A percentile compares a stretch with the other conserved stretches of the same genome.
Conservation (phyloP, 345 rosid species). For the Noccaea bulbosa region DNA sequence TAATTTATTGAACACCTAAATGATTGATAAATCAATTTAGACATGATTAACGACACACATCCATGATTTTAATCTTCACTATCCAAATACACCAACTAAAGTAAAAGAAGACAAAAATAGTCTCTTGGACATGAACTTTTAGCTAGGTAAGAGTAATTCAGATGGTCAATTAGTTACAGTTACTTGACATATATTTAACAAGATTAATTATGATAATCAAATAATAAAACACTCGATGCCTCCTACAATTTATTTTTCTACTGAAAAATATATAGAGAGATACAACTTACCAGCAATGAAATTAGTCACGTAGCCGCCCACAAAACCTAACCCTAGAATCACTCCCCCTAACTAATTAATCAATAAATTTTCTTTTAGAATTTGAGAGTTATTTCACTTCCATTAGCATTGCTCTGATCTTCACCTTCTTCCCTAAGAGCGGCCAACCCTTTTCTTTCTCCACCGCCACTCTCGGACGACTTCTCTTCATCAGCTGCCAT, state of each 20-base stretch:
- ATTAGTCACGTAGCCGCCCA: slow-evolving; percentile 28
- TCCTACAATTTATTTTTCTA: slow-evolving; percentile 11
- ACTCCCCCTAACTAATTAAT: slow-evolving; percentile 14
- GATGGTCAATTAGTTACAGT: neutral
- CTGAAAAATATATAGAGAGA: slow-evolving; percentile 16
- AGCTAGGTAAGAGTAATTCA: neutral
- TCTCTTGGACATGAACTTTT: neutral
- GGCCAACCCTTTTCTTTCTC: slow-evolving; percentile 67
- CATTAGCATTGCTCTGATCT: slow-evolving; percentile 62
- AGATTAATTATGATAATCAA: slow-evolving; percentile 2
- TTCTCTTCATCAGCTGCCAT: slow-evolving; percentile 77
- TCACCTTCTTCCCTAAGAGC: slow-evolving; percentile 76
- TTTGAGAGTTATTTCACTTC: slow-evolving; percentile 89
- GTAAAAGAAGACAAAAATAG: slow-evolving; percentile 1
- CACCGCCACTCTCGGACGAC: slow-evolving; percentile 77
- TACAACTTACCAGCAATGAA: slow-evolving; percentile 21
- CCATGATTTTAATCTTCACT: neutral
- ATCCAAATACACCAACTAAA: slow-evolving; percentile 6
- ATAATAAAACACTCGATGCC: slow-evolving; percentile 21
- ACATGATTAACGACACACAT: neutral
- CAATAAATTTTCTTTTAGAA: slow-evolving; percentile 43
- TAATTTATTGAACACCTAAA: neutral
- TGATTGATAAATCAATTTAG: neutral
- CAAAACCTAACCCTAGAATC: slow-evolving; percentile 43
- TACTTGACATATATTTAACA: neutral